These are phyloP conservation scores for Termitomyces sp. DNA, from an alignment of 768 basidiomycete species.

Conservation along the genomic window DNA sequence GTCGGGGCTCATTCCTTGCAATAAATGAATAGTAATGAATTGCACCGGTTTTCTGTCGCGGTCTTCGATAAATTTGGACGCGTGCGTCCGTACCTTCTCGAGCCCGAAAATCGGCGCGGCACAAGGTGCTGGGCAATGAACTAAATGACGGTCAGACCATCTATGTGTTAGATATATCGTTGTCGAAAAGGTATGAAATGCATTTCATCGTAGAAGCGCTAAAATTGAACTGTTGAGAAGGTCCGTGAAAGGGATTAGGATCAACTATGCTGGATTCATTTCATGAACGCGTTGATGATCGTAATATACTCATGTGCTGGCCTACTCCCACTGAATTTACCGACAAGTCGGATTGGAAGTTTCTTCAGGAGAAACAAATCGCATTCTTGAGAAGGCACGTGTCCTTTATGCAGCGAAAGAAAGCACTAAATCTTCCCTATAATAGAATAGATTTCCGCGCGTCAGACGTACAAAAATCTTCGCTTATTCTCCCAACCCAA, in stretches of 20 bases:
- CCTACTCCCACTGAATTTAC: slow-evolving; percentile 14
- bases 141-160: slow-evolving; percentile 22
- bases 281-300: slow-evolving; percentile 10
- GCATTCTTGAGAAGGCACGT: slow-evolving; percentile 10
- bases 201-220: neutral
- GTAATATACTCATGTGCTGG: slow-evolving; percentile 19
- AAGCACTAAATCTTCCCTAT: neutral
- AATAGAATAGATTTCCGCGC: slow-evolving; percentile 4
- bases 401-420: neutral
- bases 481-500: slow-evolving; percentile 1
- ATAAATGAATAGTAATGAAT: slow-evolving; percentile 25
- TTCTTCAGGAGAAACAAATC: slow-evolving; percentile 1
- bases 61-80: slow-evolving; percentile 26
- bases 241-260: slow-evolving; percentile 15
- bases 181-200: slow-evolving; percentile 16
- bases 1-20: slow-evolving; percentile 14
- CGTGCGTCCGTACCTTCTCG: slow-evolving; percentile 19
- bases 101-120: slow-evolving; percentile 24
- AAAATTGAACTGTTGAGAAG: neutral
- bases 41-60: slow-evolving; percentile 22
- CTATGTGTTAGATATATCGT: slow-evolving; percentile 24
- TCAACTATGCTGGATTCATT: slow-evolving; percentile 16
- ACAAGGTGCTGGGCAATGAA: slow-evolving; percentile 26
- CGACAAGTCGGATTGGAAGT: neutral
- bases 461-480: slow-evolving; percentile 6